A percentile compares a stretch with the other conserved stretches of the same genome.
Conservation (phyloP, 805 yeast genomes). For the Brettanomyces nanus region DNA sequence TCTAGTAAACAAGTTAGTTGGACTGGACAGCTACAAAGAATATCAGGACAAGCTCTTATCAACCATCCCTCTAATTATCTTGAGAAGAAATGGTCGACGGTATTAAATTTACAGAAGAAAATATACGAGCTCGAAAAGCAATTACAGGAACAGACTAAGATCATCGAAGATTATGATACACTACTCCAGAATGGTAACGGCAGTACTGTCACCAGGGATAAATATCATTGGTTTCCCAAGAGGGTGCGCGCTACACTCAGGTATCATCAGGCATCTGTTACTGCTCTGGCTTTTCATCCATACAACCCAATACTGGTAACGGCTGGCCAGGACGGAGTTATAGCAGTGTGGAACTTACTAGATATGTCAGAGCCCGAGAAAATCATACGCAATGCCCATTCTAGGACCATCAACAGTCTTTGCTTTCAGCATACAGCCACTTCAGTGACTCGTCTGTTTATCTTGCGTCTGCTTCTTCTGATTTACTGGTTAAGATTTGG, state of each 20-base stretch:
- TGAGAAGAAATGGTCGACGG: conserved; percentile 84
- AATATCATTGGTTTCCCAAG: conserved; percentile 58
- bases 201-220: conserved; percentile 16
- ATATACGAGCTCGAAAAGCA: conserved; percentile 64
- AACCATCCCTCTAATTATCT: conserved; percentile 28
- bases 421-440: conserved; percentile 34
- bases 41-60: conserved; percentile 2
- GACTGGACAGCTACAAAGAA: conserved; percentile 1
- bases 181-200: conserved; percentile 7
- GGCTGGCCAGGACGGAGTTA: conserved; percentile 65
- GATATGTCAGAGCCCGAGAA: conserved; percentile 54
- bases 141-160: conserved; percentile 38
- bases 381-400: conserved; percentile 61
- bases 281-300: conserved; percentile 67
- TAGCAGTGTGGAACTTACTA: conserved; percentile 63
- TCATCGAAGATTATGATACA: conserved; percentile 24
- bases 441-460: conserved; percentile 10
- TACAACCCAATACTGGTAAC: conserved; percentile 53
- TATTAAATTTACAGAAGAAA: conserved; percentile 67
- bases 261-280: conserved; percentile 56
- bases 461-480: conserved; percentile 45
- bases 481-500: conserved; percentile 61
- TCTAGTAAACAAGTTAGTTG: no score
- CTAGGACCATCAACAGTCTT: conserved; percentile 55
- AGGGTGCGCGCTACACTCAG: conserved; percentile 33